Evolutionary conservation across 345 rosid species (phyloP), one percentile per base, ranked within the genome.

Genomic region (Diplotaxis tenuifolia): DNA sequence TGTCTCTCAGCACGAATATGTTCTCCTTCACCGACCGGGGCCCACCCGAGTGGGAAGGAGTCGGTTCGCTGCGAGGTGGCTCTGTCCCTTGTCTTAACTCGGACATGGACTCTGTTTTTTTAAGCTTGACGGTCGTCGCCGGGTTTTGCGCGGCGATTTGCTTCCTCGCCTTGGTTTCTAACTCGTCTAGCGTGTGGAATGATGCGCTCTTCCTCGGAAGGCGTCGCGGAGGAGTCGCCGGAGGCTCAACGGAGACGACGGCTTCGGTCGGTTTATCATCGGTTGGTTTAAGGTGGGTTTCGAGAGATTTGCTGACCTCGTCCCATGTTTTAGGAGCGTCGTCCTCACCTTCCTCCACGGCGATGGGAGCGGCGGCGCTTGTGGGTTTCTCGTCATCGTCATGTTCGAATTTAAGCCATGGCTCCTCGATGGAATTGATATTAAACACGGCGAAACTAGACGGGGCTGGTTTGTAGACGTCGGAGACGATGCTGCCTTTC

Each of bases 111-210:
- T 80, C 83, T 0, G 72, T 64, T 53, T 81, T 84, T 59, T 78
- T 80, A 28, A 86, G 79, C 62, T 80, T 70, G 11, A 47, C 85
- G 7, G 67, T 65, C 31, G 32, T 62, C 15, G n/a, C 20, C 47
- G 56, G 78, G 47, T 53, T 73, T 4, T 58, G 82, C 28, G 67
- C 55, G 10, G 79, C 79, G 9, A 40, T 63, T 8, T 32, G 45
- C 18, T 21, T 79, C 16, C 19, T 70, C 9, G 72, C 49, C 67
- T 82, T 95, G 9, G 85, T 45, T 18, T 95, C 93, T 2, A 95
- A 81, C 78, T 92, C 97, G 75, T 87, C 97, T 3, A 95, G 70
- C 0, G 97, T 95, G 80, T 88, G 99, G 68, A 95, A 88, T 15
- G 97, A 86, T 4, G 42, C 66, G 79, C 88, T 87, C 81, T 88